A percentile compares a stretch with the other conserved stretches of the same genome.
Evolutionary conservation across 768 basidiomycete genomes (phyloP).

Genomic region (Serendipita vermifera): DNA sequence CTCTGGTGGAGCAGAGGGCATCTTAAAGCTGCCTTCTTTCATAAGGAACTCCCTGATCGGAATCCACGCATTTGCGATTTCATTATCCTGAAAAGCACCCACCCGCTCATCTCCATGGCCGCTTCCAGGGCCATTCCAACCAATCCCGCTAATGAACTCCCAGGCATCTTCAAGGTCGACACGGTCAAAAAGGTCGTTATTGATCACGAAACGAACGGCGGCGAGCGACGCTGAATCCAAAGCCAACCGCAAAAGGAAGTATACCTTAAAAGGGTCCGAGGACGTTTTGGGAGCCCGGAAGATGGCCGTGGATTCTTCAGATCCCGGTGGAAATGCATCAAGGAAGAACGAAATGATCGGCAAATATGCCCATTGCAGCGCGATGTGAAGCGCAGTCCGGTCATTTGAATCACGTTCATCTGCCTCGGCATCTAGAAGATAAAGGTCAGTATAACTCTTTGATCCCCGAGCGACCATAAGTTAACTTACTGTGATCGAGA

Average conservation of each 20-base stretch:
- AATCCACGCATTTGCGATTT: too few relatives aligned
- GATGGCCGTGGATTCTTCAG: conserved; percentile 36
- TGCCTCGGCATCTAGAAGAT: conserved; percentile 46
- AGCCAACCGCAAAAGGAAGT: conserved; percentile 28
- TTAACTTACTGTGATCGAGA: conserved; percentile 48
- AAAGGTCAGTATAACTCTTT: conserved; percentile 14
- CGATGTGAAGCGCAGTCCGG: conserved; percentile 54
- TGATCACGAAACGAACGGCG: conserved; percentile 49
- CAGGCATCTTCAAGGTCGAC: conserved; percentile 41
- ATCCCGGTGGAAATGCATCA: conserved; percentile 42
- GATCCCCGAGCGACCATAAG: conserved; percentile 11
- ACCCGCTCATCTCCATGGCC: not conserved
- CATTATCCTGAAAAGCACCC: too few relatives aligned
- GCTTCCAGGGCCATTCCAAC: not conserved
- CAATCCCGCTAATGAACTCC: conserved; percentile 31
- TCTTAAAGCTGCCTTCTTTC: not conserved
- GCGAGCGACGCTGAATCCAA: conserved; percentile 50
- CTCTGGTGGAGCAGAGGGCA: too few relatives aligned
- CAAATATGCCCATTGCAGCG: conserved; percentile 40
- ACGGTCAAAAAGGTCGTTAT: conserved; percentile 38
- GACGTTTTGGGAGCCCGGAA: conserved; percentile 37
- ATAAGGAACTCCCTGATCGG: not conserved
- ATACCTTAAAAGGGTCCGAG: conserved; percentile 25
- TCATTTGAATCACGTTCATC: conserved; percentile 52
- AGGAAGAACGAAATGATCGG: conserved; percentile 48